Percentiles rank a stretch among this genome's conserved stretches.
phyloP scores from a whole-genome alignment of 495 filamentous ascomycete species.

The Penicillium lagena region DNA sequence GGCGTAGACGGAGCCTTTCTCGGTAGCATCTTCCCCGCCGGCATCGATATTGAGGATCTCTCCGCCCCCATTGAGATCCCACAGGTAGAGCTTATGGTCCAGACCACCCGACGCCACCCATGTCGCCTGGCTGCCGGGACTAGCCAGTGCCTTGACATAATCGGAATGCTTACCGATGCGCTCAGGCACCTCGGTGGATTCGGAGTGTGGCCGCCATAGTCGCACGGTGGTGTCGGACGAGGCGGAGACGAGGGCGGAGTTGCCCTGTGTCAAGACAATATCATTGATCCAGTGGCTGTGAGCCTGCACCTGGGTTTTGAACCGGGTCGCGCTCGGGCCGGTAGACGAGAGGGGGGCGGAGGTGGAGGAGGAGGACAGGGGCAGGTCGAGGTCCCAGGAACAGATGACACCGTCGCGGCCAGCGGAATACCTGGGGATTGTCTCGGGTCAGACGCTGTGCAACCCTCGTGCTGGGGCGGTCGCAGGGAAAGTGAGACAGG shows the following conservation, averaged over 20 bases:
- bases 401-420: slow-evolving; percentile 94
- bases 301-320: slow-evolving; percentile 87
- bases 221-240: slow-evolving; percentile 95
- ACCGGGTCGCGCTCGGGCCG: slow-evolving; percentile 49
- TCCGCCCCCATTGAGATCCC: slow-evolving; percentile 86
- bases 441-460: slow-evolving; percentile 17
- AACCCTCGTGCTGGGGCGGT: slow-evolving; percentile 5
- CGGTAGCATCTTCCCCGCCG: slow-evolving; percentile 66
- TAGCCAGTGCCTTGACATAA: slow-evolving; percentile 91
- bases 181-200: slow-evolving; percentile 58
- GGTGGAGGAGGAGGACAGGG: slow-evolving; percentile 27
- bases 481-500: background rate
- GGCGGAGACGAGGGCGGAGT: slow-evolving; percentile 82
- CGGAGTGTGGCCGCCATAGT: slow-evolving; percentile 83
- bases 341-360: slow-evolving; percentile 25
- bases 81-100: slow-evolving; percentile 84
- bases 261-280: slow-evolving; percentile 76
- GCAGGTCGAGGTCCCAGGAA: slow-evolving; percentile 79
- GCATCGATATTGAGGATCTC: slow-evolving; percentile 81
- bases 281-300: slow-evolving; percentile 99
- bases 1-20: slow-evolving; percentile 94
- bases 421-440: slow-evolving; percentile 71
- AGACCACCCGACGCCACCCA: slow-evolving; percentile 98
- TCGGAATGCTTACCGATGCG: slow-evolving; percentile 91
- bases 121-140: slow-evolving; percentile 58